Evolutionary conservation across 1,284 basidiomycete species (phyloP), one percentile per base, ranked within the genome.

Genomic region (Boletellus deceptivus): DNA sequence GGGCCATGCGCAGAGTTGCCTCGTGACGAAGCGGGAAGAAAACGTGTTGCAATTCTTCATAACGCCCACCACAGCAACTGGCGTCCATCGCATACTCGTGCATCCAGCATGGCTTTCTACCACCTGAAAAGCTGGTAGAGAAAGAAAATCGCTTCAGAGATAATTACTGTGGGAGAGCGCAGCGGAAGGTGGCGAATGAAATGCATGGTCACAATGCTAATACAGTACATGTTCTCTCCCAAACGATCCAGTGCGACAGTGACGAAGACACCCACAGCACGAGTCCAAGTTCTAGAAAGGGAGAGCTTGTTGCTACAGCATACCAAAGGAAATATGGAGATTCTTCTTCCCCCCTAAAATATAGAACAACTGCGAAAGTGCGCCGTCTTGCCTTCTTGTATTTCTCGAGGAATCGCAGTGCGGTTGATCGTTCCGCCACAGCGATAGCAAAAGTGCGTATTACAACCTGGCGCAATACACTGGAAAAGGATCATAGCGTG

Each of bases 391-490:
- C 75, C 78, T 2, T 62, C 53, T 11, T 63, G 55, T 43, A 84
- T 73, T 46, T 80, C 79, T 7, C 53, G 49, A 13, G 68, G 68
- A 24, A 71, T 53, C 0, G 72, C 75, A 3, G 81, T 80, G 49
- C 71, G 72, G 39, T 79, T 73, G 54, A 84, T 83, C 13, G 65
- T 59, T 17, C 65, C 60, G 3, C 80, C 82, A 55, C 83, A 84
- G 11, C 65, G 53, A 55, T 84, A 84, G 56, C 83, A 84, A 59
- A 83, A 84, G 55, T 84, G 82, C 5, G 74, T 76, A 59, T 84
- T 84, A 56, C 82, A 84, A 8, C 77, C 78, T 0, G 79, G 80
- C 1, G 79, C 64, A 38, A 72, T 67, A 57, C 83, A 85, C 82
- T 84, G 20, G 35, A 44, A 24, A 24, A 33, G 31, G 31, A 6